phyloP scores from a whole-genome alignment of 2,329 filamentous ascomycete species.

The Helotiales sp. region DNA sequence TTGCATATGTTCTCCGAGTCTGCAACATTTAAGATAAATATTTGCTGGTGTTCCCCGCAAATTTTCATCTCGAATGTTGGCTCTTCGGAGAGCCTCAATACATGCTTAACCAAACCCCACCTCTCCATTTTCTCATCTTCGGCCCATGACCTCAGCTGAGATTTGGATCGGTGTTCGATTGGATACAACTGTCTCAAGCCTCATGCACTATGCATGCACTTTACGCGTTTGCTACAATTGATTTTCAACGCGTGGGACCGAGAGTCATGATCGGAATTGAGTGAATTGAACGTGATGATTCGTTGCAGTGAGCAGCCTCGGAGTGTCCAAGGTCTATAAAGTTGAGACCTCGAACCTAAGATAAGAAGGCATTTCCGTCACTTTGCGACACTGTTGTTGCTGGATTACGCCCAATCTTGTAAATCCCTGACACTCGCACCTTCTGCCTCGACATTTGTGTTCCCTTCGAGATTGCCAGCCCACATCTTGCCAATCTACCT shows the following conservation, averaged over 20 bases:
- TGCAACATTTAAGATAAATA: constrained; percentile 21
- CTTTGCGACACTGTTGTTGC: neutral
- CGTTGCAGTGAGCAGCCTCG: constrained; percentile 1
- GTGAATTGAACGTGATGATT: constrained; percentile 27
- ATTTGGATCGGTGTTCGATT: constrained; percentile 13
- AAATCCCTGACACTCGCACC: neutral
- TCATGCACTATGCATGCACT: constrained; percentile 25
- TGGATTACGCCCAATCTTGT: neutral
- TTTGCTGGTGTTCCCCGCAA: constrained; percentile 21
- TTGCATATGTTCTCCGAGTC: neutral
- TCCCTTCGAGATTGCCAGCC: neutral
- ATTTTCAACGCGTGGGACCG: constrained; percentile 5
- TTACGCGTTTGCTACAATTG: constrained; percentile 14
- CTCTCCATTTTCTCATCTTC: constrained; percentile 12
- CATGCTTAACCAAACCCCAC: neutral
- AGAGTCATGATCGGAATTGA: neutral
- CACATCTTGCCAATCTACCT: too few species aligned
- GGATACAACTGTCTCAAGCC: constrained; percentile 4
- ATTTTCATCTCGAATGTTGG: constrained; percentile 22
- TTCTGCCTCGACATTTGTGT: neutral
- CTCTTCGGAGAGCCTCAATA: constrained; percentile 1
- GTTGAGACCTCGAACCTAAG: constrained; percentile 3
- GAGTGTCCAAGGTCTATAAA: constrained; percentile 19
- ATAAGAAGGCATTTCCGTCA: neutral
- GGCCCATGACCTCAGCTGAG: constrained; percentile 5